phyloP scores from a whole-genome alignment of 1,284 basidiomycete genomes.

The Marasmius sp. region DNA sequence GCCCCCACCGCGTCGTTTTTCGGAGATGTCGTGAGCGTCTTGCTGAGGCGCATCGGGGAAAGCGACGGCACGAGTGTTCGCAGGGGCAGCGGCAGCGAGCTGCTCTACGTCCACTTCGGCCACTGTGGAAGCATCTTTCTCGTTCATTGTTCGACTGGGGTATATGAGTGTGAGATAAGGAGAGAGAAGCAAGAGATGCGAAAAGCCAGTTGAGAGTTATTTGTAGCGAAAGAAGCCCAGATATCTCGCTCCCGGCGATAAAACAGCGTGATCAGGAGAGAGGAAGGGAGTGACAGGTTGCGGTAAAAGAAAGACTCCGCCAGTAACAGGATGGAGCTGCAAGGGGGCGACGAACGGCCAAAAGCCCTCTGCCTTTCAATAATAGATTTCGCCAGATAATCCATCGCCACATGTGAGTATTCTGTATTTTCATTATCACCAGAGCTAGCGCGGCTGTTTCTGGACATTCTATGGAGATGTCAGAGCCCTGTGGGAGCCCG shows the following conservation, averaged over 20 bases:
- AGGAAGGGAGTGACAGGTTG: neutral
- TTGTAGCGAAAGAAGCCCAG: too few relatives aligned
- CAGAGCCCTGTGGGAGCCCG: too few relatives aligned
- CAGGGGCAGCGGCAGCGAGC: neutral
- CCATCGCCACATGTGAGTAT: too few relatives aligned
- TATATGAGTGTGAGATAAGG: neutral
- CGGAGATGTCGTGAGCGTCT: neutral
- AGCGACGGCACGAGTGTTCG: neutral
- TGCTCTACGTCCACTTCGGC: neutral
- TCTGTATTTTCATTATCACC: too few relatives aligned
- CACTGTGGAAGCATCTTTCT: neutral
- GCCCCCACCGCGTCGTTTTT: constrained; percentile 24
- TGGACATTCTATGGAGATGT: too few relatives aligned
- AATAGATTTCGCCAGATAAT: neutral
- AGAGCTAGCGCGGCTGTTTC: too few relatives aligned
- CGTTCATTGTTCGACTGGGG: neutral
- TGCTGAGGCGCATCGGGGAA: neutral
- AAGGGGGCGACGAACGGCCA: neutral
- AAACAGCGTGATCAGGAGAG: neutral
- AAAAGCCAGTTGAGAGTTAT: neutral
- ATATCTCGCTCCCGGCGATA: neutral
- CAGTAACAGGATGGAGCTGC: too few relatives aligned
- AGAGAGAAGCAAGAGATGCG: neutral
- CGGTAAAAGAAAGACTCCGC: neutral
- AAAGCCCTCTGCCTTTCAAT: neutral